Percentiles rank a stretch among this genome's conserved stretches.
These are phyloP conservation scores for Gnomoniopsis smithogilvyi DNA, from an alignment of 2,329 filamentous ascomycete genomes.

Conservation along the genomic window DNA sequence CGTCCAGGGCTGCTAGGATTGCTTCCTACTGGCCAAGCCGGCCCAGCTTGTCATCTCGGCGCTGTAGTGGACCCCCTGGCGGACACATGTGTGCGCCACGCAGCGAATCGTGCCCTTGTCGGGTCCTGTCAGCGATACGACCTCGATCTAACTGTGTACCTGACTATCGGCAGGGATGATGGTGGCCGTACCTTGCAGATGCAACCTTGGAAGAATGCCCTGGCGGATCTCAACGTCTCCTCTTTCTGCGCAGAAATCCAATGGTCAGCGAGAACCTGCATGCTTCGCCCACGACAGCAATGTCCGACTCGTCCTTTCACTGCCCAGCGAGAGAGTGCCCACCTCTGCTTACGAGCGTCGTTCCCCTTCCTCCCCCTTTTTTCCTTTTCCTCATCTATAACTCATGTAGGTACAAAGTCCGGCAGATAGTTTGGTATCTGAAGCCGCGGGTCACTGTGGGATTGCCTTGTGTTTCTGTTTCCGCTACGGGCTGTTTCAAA, in stretches of 20 bases:
- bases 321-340: background rate
- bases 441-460: no score
- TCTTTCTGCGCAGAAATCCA: no score
- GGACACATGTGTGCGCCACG: background rate
- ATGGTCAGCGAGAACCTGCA: background rate
- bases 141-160: constrained; percentile 11
- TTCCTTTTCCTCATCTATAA: no score
- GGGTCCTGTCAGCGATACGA: constrained; percentile 15
- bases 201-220: constrained; percentile 9
- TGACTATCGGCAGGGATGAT: constrained; percentile 12
- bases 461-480: no score
- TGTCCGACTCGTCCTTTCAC: background rate
- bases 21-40: background rate
- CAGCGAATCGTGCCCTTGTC: background rate
- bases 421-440: no score
- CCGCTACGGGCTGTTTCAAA: background rate
- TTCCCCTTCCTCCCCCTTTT: background rate
- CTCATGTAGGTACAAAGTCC: no score
- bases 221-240: constrained; percentile 6
- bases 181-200: constrained; percentile 20
- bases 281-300: background rate
- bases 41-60: background rate
- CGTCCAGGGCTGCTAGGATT: background rate
- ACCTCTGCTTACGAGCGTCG: background rate
- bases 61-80: constrained; percentile 6